Base-by-base conservation (phyloP, 805 yeast species). In the Cyberlindnera galapagoensis region DNA sequence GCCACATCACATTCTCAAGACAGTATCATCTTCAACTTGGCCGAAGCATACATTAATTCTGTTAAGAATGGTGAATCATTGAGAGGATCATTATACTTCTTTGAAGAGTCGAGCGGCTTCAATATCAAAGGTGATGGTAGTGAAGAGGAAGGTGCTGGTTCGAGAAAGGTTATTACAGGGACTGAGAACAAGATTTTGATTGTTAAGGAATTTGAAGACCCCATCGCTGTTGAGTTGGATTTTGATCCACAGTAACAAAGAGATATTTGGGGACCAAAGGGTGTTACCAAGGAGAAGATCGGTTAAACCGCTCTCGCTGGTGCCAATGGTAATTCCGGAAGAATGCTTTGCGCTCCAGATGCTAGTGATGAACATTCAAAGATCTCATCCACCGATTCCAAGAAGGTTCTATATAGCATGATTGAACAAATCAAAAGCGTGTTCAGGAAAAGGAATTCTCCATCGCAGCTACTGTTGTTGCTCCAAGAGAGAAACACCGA, bases 21-120 rank as follows among this genome's bases (percentile, higher is more conserved):
- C 59, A 80, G 76, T 43, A 71, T 88, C 21, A 72, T 83, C 28
- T 74, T 73, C 55, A 87, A 84, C 46, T 68, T 86, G 20, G 73
- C 85, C 19, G 94, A 84, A 54, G 76, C 94, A n/a, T 83, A 88
- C 76, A 57, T 67, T 9, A 63, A 69, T 35, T 60, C 69, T 33
- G 52, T 58, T 5, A 49, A 55, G 17, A 69, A 66, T 26, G 56
- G 62, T 42, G 70, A 60, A 36, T 43, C 52, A 6, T 35, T 57
- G n/a, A 64, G 65, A 46, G 62, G 69, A 10, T 56, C 65, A 13
- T 69, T 69, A 57, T 80, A 77, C 53, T 78, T 80, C 51, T 81
- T 69, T 54, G 97, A 90, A 57, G 98, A 90, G 59, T 64, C 81
- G 35, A 65, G 85, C 25, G n/a, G n/a, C n/a, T n/a, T n/a, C n/a